Base-by-base conservation (phyloP, 2,329 filamentous ascomycete genomes). In the Huntiella moniliformis region DNA sequence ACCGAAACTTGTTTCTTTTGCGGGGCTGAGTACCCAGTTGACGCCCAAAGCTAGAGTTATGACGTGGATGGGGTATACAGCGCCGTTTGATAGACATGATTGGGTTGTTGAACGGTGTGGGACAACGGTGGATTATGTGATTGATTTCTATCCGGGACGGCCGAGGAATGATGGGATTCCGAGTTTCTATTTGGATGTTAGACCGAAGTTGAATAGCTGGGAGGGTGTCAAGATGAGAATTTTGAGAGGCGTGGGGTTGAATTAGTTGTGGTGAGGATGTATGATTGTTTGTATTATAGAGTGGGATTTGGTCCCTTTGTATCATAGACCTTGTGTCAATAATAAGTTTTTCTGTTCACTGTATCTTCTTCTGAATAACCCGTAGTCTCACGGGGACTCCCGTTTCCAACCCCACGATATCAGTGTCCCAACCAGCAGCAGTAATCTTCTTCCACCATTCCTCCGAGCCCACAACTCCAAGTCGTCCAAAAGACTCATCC, bases 21-120 rank as follows among this genome's bases (percentile, higher is more conserved):
- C 77, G 3, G 92, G 92, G 50, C 67, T 79, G 40, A 76, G 68
- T 55, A 66, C 66, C 11, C 66, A 66, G 49, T 67, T 95, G 65
- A 91, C 83, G 3, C 91, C 91, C 0, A 79, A 78, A 51, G 91
- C 91, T 2, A 70, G 87, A 49, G 61, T 91, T 53, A 92, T 93
- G 61, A 82, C 78, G 4, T 62, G 86, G 48, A 64, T 94, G 45
- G 91, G 91, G n/a, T 96, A 94, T 61, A 79, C 81, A 50, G 70
- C 79, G 45, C 91, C 91, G 1, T 98, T 98, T 61, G 91, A 98
- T 63, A 71, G 91, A 22, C 91, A 98, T 60, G 91, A 98, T 61
- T 98, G 91, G 91, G 77, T 95, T 17, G 79, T 98, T 33, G 87
- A 98, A 62, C 71, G 91, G 44, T 96, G 91, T 58, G 88, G 82